Percentiles rank a stretch among this genome's conserved stretches.
Conservation (phyloP, 257 asterid genomes). For the Capsicum baccatum region DNA sequence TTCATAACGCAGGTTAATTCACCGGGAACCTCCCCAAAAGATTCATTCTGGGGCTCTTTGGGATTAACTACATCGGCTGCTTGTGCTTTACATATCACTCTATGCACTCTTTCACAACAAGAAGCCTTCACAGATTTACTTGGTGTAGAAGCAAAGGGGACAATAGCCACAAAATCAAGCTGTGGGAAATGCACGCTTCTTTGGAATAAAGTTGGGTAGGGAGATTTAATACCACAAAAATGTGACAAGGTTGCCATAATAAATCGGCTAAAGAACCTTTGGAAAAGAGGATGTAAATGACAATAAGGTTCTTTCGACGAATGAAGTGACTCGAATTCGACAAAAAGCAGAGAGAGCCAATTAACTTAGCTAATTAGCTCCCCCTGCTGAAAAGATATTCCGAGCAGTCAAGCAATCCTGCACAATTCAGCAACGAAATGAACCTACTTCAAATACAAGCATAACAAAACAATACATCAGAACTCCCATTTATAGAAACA, state of each 20-base stretch:
- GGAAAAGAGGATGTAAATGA: not conserved
- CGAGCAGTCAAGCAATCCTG: not conserved
- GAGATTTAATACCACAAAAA: slow-evolving; percentile 52
- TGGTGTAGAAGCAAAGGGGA: slow-evolving; percentile 36
- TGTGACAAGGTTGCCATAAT: slow-evolving; percentile 59
- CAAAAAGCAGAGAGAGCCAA: slow-evolving; percentile 27
- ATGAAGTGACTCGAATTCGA: not conserved
- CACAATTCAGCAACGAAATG: not conserved
- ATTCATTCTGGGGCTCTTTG: slow-evolving; percentile 37
- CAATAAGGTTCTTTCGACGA: slow-evolving; percentile 26
- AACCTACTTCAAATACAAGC: not conserved
- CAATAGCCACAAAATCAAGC: slow-evolving; percentile 36
- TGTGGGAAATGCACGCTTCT: slow-evolving; percentile 38
- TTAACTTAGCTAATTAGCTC: slow-evolving; percentile 28
- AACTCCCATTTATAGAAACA: slow-evolving; percentile 3
- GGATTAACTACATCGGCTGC: slow-evolving; percentile 45
- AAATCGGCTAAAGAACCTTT: not conserved
- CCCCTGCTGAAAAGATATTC: slow-evolving; percentile 18
- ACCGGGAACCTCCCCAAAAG: slow-evolving; percentile 39
- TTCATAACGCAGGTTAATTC: slow-evolving; percentile 72
- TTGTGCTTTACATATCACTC: slow-evolving; percentile 46
- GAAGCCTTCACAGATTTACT: slow-evolving; percentile 40
- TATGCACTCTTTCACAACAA: slow-evolving; percentile 31
- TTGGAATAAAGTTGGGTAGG: slow-evolving; percentile 35
- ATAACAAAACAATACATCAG: slow-evolving; percentile 4